Evolutionary conservation across 495 filamentous ascomycete species (phyloP).

Genomic region (Thozetella sp.): DNA sequence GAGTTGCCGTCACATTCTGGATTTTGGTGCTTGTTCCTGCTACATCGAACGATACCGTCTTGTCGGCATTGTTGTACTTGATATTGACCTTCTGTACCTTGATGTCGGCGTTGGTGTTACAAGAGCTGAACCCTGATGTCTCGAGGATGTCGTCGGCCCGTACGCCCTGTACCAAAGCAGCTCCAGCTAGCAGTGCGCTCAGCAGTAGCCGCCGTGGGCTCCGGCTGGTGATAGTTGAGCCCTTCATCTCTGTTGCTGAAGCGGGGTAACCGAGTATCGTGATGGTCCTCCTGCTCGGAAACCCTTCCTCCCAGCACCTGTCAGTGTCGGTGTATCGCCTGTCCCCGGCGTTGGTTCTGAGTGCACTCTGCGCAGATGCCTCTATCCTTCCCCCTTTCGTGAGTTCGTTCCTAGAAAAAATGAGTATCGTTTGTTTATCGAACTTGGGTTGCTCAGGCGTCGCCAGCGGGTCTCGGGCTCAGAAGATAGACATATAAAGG

Average conservation of each 20-base stretch:
- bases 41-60: slow-evolving; percentile 79
- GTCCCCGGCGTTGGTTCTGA: too few species aligned
- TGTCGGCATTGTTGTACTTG: slow-evolving; percentile 72
- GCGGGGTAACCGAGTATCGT: too few species aligned
- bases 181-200: slow-evolving; percentile 33
- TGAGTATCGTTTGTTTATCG: neutral
- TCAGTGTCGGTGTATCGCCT: too few species aligned
- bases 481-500: slow-evolving; percentile 14
- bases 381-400: neutral
- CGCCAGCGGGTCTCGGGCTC: neutral
- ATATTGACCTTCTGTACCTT: slow-evolving; percentile 75
- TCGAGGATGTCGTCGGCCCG: slow-evolving; percentile 71
- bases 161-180: slow-evolving; percentile 34
- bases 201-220: slow-evolving; percentile 23
- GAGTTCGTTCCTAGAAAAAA: neutral
- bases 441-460: too few species aligned
- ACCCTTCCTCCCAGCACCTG: too few species aligned
- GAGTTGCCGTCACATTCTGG: slow-evolving; percentile 79
- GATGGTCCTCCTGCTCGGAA: too few species aligned
- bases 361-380: neutral
- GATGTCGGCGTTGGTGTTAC: slow-evolving; percentile 66
- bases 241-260: slow-evolving; percentile 1
- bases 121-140: slow-evolving; percentile 79
- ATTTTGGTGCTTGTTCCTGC: slow-evolving; percentile 71
- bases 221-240: slow-evolving; percentile 10